A percentile compares a stretch with the other conserved stretches of the same genome.
Conservation (phyloP, 2,329 filamentous ascomycete species). For the Colletotrichum tabaci region DNA sequence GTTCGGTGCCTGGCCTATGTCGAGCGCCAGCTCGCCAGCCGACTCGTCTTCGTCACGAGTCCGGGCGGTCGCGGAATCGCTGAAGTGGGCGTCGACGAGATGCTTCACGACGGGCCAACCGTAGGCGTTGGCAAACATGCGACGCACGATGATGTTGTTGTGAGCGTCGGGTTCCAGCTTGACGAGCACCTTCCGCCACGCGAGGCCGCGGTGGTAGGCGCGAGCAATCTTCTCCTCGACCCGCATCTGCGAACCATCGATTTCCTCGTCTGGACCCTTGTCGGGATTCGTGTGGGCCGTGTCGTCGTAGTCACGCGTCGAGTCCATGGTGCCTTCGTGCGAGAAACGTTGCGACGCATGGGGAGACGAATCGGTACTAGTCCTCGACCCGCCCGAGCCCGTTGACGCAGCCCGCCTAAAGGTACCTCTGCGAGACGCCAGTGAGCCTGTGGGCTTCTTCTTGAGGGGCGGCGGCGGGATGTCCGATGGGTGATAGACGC, state of each 20-base stretch:
- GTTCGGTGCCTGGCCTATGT: slow-evolving; percentile 68
- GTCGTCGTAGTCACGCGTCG: slow-evolving; percentile 68
- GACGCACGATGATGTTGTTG: slow-evolving; percentile 97
- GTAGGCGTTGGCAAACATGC: slow-evolving; percentile 97
- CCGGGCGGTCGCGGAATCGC: slow-evolving; percentile 76
- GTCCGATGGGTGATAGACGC: slow-evolving; percentile 93
- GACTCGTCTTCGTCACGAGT: slow-evolving; percentile 78
- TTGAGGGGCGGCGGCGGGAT: slow-evolving; percentile 86
- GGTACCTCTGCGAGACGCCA: slow-evolving; percentile 53
- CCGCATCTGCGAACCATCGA: slow-evolving; percentile 80
- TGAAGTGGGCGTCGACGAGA: slow-evolving; percentile 94
- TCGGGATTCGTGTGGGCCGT: slow-evolving; percentile 62
- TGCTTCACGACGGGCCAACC: slow-evolving; percentile 98
- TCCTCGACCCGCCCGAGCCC: slow-evolving; percentile 37
- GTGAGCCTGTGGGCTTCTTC: slow-evolving; percentile 59
- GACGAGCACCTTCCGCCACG: slow-evolving; percentile 97
- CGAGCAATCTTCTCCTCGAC: slow-evolving; percentile 98
- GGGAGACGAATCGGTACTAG: slow-evolving; percentile 44
- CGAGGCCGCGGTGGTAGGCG: slow-evolving; percentile 91
- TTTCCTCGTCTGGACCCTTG: slow-evolving; percentile 52
- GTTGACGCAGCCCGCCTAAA: slow-evolving; percentile 43
- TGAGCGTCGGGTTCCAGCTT: slow-evolving; percentile 96
- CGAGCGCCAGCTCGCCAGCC: slow-evolving; percentile 78
- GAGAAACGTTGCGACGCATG: slow-evolving; percentile 49
- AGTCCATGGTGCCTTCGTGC: slow-evolving; percentile 61